A percentile compares a stretch with the other conserved stretches of the same genome.
These are phyloP conservation scores for Trypanosoma congolense DNA, from an alignment of 208 protist species.

Conservation along the genomic window DNA sequence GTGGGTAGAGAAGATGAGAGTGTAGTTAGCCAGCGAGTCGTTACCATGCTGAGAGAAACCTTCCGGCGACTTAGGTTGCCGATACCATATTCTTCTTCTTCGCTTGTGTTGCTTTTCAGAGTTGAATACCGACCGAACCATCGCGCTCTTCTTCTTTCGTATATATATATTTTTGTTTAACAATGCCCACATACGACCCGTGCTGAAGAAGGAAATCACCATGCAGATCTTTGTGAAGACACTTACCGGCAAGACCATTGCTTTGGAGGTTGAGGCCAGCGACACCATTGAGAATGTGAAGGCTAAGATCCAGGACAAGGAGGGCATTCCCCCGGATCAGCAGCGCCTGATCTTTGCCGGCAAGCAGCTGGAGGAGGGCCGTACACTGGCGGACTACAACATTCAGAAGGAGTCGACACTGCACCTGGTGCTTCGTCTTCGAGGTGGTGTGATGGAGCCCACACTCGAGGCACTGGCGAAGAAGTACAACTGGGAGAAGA, in stretches of 20 bases:
- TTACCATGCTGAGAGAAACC: too few species aligned
- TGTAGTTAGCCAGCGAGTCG: too few species aligned
- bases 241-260: constrained; percentile 98
- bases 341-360: constrained; percentile 93
- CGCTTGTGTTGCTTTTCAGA: too few species aligned
- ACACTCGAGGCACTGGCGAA: constrained; percentile 94
- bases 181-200: background rate
- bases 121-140: too few species aligned
- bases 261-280: constrained; percentile 95
- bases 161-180: background rate
- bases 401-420: constrained; percentile 99
- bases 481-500: constrained; percentile 99
- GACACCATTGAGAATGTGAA: constrained; percentile 95
- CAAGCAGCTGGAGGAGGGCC: constrained; percentile 97
- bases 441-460: constrained; percentile 96
- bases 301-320: constrained; percentile 99
- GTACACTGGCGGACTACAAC: constrained; percentile 98
- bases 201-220: background rate
- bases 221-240: constrained; percentile 97
- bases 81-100: too few species aligned
- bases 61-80: too few species aligned
- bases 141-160: constrained; percentile 16
- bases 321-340: constrained; percentile 94
- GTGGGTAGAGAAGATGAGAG: too few species aligned
- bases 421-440: constrained; percentile 96